Evolutionary conservation across 208 protist species (phyloP), one percentile per base, ranked within the genome.

Genomic region (Blechomonas ayalai): DNA sequence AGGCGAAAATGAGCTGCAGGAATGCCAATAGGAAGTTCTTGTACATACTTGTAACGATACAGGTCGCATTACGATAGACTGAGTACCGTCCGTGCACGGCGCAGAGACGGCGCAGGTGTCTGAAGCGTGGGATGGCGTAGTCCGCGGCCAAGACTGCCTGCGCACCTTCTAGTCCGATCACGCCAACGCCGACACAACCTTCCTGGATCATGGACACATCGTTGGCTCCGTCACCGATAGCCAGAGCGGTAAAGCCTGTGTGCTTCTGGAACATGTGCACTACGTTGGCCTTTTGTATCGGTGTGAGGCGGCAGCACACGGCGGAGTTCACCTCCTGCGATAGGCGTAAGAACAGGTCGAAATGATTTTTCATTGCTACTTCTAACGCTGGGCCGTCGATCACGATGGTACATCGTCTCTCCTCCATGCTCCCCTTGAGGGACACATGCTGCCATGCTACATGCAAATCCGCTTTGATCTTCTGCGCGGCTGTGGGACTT

Each of bases 201-300:
- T 92, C 75, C 57, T 93, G 82, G 32, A 91, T 94, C 97, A 99
- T 99, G 13, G 74, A 73, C 4, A 99, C 97, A 66, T 99, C 97
- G 53, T 99, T 99, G 6, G 95, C 96, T 43, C 97, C 97, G 64
- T 99, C 97, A 34, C 97, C 97, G 59, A 99, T 98, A 4, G 97
- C 96, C 0, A 99, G 69, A 13, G 97, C 96, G 2, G 86, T 90
- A 25, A 59, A 38, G 8, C 82, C 81, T 9, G 75, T 87, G 8
- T 70, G 71, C 48, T 80, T 76, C 65, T 94, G 81, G 52, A 96
- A 92, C 78, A 94, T 86, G 53, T 73, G 56, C 41, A 96, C 90
- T 27, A 96, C 76, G 51, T 81, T 74, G 12, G 84, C 73, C 59
- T 96, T 96, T 52, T 96, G 90, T 13, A 90, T 55, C 12, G 88